Evolutionary conservation across 768 basidiomycete genomes (phyloP), one percentile per base, ranked within the genome.

Genomic region (Boletus rubropictus): DNA sequence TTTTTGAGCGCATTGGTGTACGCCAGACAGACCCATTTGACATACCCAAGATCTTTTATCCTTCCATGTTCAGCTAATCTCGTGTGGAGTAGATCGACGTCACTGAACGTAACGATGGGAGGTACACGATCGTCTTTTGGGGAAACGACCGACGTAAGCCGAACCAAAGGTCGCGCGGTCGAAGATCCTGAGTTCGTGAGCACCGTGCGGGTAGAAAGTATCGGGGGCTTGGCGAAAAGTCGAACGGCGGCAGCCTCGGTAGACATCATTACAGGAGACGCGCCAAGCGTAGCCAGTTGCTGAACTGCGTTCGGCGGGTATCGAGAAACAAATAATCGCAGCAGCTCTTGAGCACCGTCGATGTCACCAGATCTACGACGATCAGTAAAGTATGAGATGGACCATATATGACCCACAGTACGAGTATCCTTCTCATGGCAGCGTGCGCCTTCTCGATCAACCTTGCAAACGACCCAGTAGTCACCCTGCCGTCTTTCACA

Each of bases 61-160:
- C 67, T 50, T 42, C 59, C 65, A 28, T 63, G 67, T 18, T 66
- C 64, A n/a, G 84, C 79, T 24, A 92, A 65, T 22, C 84, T 73
- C 48, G 89, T 78, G 61, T 95, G 91, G 42, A 96, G 69, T 5
- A 84, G 50, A 53, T 88, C 84, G n/a, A 95, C 53, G 60, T 95
- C 90, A 14, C 68, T 54, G 61, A 92, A 95, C 11, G 79, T 74
- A 18, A 95, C 56, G 33, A 92, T 62, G 0, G 92, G 92, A 0
- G 92, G 88, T 6, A 96, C 83, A 20, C 75, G 60, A 54, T 90
- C 85, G 59, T 96, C 93, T 1, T 79, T 76, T 4, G 85, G 72
- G 15, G 80, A 78, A 3, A 72, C 65, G 0, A 67, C 63, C 5
- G 81, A 75, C 3, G 78, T 79, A 54, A 89, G 70, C 18, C 88